Conservation (phyloP, 2,329 filamentous ascomycete species). For the Chrysoporthe austroafricana region DNA sequence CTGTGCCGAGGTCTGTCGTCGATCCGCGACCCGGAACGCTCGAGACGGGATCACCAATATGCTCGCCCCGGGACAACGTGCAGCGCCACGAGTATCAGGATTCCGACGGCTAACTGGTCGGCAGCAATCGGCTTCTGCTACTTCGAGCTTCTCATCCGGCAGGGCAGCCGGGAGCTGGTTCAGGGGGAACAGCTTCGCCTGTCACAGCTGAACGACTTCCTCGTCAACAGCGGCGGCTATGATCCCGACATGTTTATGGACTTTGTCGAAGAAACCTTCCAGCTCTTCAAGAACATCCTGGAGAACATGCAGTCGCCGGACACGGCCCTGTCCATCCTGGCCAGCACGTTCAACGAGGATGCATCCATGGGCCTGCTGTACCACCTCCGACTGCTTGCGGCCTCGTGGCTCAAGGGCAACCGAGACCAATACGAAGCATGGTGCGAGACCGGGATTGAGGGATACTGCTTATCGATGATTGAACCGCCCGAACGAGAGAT, state of each 20-base stretch:
- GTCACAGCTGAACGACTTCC: slow-evolving; percentile 69
- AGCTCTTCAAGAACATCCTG: slow-evolving; percentile 67
- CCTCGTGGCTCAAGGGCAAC: slow-evolving; percentile 81
- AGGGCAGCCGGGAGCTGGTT: slow-evolving; percentile 66
- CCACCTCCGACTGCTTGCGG: slow-evolving; percentile 80
- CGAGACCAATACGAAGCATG: slow-evolving; percentile 72
- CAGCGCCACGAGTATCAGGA: not conserved
- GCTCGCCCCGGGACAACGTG: not conserved
- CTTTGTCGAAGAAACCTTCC: slow-evolving; percentile 76
- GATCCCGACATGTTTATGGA: slow-evolving; percentile 75
- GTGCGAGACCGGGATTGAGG: slow-evolving; percentile 60
- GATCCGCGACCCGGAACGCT: not conserved
- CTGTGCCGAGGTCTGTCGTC: not conserved
- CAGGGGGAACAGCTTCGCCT: slow-evolving; percentile 74
- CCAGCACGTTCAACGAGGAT: slow-evolving; percentile 74
- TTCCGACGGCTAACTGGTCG: slow-evolving; percentile 21
- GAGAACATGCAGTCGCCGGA: slow-evolving; percentile 63
- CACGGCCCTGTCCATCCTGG: slow-evolving; percentile 57
- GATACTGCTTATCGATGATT: slow-evolving; percentile 72
- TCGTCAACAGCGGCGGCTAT: slow-evolving; percentile 74
- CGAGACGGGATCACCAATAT: not conserved
- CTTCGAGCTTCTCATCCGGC: slow-evolving; percentile 80
- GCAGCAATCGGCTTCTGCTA: slow-evolving; percentile 90
- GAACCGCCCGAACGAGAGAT: slow-evolving; percentile 82
- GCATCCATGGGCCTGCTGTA: slow-evolving; percentile 78